These are phyloP conservation scores for Spencermartinsiella europaea DNA, from an alignment of 805 yeast species.

Conservation along the genomic window DNA sequence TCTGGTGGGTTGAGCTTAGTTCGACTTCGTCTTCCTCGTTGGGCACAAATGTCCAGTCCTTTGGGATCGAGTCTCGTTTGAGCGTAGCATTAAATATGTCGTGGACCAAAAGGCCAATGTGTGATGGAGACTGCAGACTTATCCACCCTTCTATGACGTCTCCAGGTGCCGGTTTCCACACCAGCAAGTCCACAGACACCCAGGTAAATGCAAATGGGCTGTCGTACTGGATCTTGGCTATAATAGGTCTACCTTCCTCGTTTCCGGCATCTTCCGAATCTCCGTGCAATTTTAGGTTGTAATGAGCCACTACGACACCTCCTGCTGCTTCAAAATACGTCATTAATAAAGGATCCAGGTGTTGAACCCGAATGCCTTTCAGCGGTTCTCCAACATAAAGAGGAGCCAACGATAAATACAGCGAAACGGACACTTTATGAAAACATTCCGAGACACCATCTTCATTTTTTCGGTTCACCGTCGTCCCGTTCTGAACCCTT, in stretches of 20 bases:
- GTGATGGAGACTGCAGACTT: conserved; percentile 92
- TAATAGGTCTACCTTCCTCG: conserved; percentile 38
- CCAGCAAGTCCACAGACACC: conserved; percentile 73
- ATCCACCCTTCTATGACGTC: conserved; percentile 82
- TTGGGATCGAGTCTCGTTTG: conserved; percentile 80
- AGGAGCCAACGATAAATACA: conserved; percentile 90
- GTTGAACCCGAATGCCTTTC: conserved; percentile 80
- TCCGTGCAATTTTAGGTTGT: conserved; percentile 51
- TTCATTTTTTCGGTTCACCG: conserved; percentile 23
- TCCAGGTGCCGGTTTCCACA: conserved; percentile 90
- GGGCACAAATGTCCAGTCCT: conserved; percentile 78
- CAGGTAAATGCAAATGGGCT: conserved; percentile 87
- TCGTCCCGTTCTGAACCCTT: not conserved
- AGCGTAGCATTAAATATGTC: conserved; percentile 95
- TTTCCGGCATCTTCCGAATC: conserved; percentile 29
- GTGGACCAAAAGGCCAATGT: conserved; percentile 82
- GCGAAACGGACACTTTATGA: conserved; percentile 49
- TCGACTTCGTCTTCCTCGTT: conserved; percentile 57
- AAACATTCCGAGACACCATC: conserved; percentile 55
- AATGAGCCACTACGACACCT: conserved; percentile 83
- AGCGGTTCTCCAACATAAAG: conserved; percentile 60
- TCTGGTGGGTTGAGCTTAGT: conserved; percentile 17
- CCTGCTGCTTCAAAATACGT: conserved; percentile 62
- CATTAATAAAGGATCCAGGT: conserved; percentile 86
- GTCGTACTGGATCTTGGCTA: conserved; percentile 68